These are phyloP conservation scores for Colletotrichum noveboracense DNA, from an alignment of 2,329 filamentous ascomycete genomes.

Conservation along the genomic window DNA sequence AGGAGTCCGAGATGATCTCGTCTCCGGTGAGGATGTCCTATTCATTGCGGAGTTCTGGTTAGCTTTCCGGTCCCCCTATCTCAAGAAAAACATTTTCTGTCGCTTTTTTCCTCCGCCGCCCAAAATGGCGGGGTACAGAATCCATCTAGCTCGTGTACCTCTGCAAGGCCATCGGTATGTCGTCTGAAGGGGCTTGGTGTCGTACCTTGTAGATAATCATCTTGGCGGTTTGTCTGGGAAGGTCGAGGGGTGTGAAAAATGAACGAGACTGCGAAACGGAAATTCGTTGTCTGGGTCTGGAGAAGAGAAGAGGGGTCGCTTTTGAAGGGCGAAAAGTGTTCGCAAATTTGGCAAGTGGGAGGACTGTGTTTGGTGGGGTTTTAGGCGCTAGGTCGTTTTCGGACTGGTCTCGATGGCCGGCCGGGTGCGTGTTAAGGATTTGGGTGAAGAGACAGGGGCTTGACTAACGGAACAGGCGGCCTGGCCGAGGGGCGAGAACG, in stretches of 20 bases:
- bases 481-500: conserved; percentile 12
- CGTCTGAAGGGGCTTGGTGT: not conserved
- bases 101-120: not conserved
- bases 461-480: not conserved
- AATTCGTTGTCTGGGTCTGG: conserved; percentile 19
- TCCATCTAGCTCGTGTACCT: not conserved
- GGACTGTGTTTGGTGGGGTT: conserved; percentile 27
- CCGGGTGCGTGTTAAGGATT: not conserved
- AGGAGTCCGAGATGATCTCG: conserved; percentile 97
- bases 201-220: conserved; percentile 79
- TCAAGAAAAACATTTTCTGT: not conserved
- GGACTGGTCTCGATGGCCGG: not conserved
- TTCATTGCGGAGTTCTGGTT: conserved; percentile 30
- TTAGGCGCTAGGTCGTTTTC: conserved; percentile 11
- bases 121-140: conserved; percentile 11
- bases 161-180: not conserved
- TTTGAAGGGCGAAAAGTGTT: conserved; percentile 23
- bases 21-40: conserved; percentile 90
- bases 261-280: conserved; percentile 26
- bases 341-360: conserved; percentile 26
- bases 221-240: conserved; percentile 50
- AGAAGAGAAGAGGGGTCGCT: conserved; percentile 16
- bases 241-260: conserved; percentile 32
- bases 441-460: not conserved
- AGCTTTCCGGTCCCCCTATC: not conserved